These are phyloP conservation scores for Serendipita sp. DNA, from an alignment of 1,284 basidiomycete genomes.

Conservation along the genomic window DNA sequence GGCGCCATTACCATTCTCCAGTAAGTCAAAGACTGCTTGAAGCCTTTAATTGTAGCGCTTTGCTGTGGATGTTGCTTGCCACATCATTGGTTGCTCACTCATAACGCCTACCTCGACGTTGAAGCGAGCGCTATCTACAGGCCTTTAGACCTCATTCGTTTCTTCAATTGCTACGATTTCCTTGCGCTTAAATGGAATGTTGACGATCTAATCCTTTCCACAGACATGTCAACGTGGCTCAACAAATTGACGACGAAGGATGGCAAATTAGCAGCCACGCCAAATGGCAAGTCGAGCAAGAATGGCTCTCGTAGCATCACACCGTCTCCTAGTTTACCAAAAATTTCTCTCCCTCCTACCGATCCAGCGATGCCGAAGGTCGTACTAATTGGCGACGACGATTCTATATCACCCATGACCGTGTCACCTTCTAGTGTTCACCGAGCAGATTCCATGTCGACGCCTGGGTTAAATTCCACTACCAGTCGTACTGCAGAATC, in stretches of 20 bases:
- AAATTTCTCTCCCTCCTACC: background rate
- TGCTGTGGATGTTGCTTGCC: too few species aligned
- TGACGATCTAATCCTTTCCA: too few species aligned
- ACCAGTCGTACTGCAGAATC: background rate
- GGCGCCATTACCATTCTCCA: too few species aligned
- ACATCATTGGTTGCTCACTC: too few species aligned
- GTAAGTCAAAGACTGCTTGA: too few species aligned
- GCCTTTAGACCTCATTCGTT: too few species aligned
- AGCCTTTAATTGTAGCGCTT: too few species aligned
- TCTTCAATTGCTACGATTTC: too few species aligned
- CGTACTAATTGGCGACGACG: background rate
- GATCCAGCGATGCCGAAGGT: background rate
- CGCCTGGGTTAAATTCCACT: background rate
- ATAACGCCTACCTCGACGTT: too few species aligned
- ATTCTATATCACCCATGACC: constrained; percentile 2
- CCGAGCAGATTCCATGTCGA: background rate
- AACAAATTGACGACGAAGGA: constrained; percentile 6
- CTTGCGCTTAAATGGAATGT: too few species aligned
- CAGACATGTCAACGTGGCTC: constrained; percentile 1
- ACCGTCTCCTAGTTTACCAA: constrained; percentile 3
- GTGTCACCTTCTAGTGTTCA: constrained; percentile 1
- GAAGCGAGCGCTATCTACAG: too few species aligned
- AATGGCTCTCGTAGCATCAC: background rate
- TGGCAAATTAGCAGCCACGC: background rate
- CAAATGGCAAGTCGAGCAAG: background rate